phyloP scores from a whole-genome alignment of 208 protist species.

The Polymyxa betae region DNA sequence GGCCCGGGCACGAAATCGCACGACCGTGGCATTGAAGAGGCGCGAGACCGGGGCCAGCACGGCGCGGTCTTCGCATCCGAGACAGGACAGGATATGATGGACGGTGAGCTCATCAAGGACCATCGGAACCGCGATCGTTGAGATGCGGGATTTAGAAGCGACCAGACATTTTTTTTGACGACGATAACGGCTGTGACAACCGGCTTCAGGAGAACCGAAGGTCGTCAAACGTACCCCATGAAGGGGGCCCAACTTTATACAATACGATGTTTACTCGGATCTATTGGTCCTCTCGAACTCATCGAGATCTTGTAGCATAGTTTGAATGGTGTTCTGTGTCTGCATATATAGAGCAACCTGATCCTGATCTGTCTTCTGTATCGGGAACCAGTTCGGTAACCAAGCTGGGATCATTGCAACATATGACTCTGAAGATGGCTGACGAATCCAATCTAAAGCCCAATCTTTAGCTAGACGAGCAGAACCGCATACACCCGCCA shows the following conservation, averaged over 20 bases:
- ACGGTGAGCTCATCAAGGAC: neutral
- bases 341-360: neutral
- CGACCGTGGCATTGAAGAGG: neutral
- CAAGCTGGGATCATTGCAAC: neutral
- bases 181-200: too few species aligned
- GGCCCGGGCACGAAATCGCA: neutral
- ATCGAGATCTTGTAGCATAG: neutral
- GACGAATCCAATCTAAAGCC: neutral
- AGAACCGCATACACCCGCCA: neutral
- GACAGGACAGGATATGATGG: neutral
- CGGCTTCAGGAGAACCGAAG: neutral
- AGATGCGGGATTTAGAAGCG: too few species aligned
- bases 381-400: neutral
- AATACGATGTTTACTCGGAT: too few species aligned
- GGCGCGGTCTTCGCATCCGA: slow-evolving; percentile 4
- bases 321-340: neutral
- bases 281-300: neutral
- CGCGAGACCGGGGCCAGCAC: neutral
- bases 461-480: neutral
- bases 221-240: neutral
- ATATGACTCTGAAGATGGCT: neutral
- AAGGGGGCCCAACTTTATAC: too few species aligned
- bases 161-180: too few species aligned
- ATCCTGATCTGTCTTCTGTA: neutral
- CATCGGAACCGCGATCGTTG: neutral